phyloP scores from a whole-genome alignment of 2,329 filamentous ascomycete genomes.

The Paracoccidioides lutzii region DNA sequence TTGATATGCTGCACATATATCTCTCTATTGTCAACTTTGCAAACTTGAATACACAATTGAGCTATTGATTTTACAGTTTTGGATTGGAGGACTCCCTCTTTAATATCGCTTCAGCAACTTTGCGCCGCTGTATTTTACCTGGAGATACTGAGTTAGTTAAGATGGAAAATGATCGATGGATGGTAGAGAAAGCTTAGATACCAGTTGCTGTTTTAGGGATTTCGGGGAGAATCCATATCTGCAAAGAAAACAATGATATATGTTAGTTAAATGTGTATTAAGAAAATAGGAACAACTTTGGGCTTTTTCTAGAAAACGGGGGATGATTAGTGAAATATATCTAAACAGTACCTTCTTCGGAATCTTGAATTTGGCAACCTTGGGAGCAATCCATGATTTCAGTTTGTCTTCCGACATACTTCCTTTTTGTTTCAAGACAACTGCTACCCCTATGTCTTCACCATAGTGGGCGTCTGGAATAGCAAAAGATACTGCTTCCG shows the following conservation, averaged over 20 bases:
- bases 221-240: constrained; percentile 67
- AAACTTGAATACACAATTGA: not conserved
- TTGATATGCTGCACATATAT: not conserved
- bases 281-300: not conserved
- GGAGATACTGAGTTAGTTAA: not conserved
- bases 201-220: constrained; percentile 83
- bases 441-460: constrained; percentile 64
- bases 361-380: constrained; percentile 70
- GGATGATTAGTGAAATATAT: not conserved
- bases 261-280: not conserved
- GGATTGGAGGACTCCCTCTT: constrained; percentile 49
- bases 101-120: constrained; percentile 75
- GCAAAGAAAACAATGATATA: not conserved
- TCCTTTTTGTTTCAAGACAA: constrained; percentile 57
- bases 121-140: constrained; percentile 73
- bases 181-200: not conserved
- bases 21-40: not conserved
- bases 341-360: constrained; percentile 54
- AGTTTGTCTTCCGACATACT: constrained; percentile 47
- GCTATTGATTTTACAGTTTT: not conserved
- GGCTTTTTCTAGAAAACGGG: not conserved
- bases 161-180: not conserved
- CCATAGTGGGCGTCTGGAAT: constrained; percentile 72
- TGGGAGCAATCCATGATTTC: constrained; percentile 54
- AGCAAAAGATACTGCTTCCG: constrained; percentile 72